phyloP scores from a whole-genome alignment of 2,329 filamentous ascomycete species.

The Bertia moriformis region DNA sequence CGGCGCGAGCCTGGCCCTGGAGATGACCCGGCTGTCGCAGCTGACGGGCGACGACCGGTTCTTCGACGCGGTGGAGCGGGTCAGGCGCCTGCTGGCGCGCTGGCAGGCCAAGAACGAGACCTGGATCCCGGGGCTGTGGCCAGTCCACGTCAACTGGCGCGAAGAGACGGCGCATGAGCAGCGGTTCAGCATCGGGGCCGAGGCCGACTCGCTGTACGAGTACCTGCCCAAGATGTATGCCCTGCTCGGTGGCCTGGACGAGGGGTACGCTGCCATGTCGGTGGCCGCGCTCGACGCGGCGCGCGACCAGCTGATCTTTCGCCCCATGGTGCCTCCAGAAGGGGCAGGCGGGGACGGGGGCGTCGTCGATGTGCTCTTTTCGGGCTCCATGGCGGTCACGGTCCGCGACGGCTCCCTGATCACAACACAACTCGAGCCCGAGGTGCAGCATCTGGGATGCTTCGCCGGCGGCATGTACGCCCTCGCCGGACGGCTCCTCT shows the following conservation, averaged over 20 bases:
- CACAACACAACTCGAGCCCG: slow-evolving; percentile 11
- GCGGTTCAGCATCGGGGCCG: slow-evolving; percentile 20
- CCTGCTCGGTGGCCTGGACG: slow-evolving; percentile 31
- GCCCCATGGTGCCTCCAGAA: slow-evolving; percentile 24
- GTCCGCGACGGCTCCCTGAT: slow-evolving; percentile 2
- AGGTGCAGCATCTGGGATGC: slow-evolving; percentile 48
- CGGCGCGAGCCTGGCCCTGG: slow-evolving; percentile 35
- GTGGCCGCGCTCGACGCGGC: slow-evolving; percentile 41
- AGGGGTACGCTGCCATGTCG: slow-evolving; percentile 19
- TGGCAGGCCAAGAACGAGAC: slow-evolving; percentile 24
- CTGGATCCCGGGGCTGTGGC: slow-evolving; percentile 29
- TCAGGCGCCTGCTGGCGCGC: slow-evolving; percentile 22
- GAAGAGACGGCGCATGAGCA: slow-evolving; percentile 36
- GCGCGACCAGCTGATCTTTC: slow-evolving; percentile 32
- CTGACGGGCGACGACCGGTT: slow-evolving; percentile 25
- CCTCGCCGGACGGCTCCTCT: slow-evolving; percentile 48
- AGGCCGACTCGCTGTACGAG: slow-evolving; percentile 22
- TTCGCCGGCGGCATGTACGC: slow-evolving; percentile 60
- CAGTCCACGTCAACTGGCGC: slow-evolving; percentile 19
- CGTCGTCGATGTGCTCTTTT: neutral
- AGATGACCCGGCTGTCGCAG: slow-evolving; percentile 30
- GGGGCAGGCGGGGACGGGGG: too few relatives aligned
- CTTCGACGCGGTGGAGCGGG: slow-evolving; percentile 28
- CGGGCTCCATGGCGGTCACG: neutral
- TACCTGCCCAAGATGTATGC: slow-evolving; percentile 6